Evolutionary conservation across 1,284 basidiomycete genomes (phyloP).

Genomic region (Ustilago xerochloae): DNA sequence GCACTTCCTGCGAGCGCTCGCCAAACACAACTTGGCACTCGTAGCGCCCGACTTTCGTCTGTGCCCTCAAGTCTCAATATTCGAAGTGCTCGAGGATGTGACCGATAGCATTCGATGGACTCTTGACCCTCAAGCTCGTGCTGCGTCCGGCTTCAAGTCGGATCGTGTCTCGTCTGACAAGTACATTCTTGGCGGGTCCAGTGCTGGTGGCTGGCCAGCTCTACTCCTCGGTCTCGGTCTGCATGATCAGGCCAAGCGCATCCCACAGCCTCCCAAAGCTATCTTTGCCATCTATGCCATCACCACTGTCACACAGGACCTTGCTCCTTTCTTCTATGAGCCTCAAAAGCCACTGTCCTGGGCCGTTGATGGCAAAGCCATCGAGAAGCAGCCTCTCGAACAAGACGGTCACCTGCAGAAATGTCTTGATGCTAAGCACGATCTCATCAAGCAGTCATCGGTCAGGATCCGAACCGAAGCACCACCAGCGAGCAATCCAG

Average conservation of each 20-base stretch:
- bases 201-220: conserved; percentile 54
- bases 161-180: conserved; percentile 18
- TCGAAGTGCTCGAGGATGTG: conserved; percentile 47
- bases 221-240: conserved; percentile 48
- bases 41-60: conserved; percentile 56
- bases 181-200: conserved; percentile 50
- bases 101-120: conserved; percentile 44
- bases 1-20: conserved; percentile 45
- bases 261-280: conserved; percentile 29
- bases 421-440: conserved; percentile 25
- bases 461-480: conserved; percentile 41
- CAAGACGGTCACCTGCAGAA: conserved; percentile 30
- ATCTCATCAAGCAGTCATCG: conserved; percentile 12
- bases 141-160: conserved; percentile 27
- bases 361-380: conserved; percentile 36
- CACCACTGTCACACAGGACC: conserved; percentile 34
- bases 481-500: conserved; percentile 34
- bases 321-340: conserved; percentile 50
- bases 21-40: conserved; percentile 39
- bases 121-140: conserved; percentile 18
- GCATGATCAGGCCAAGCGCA: conserved; percentile 20
- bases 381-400: conserved; percentile 21
- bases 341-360: conserved; percentile 47
- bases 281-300: conserved; percentile 55
- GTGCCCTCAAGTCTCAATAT: conserved; percentile 50